Percentiles rank a stretch among this genome's conserved stretches.
phyloP scores from a whole-genome alignment of 2,329 filamentous ascomycete genomes.

The Ophiostoma triangulosporum region DNA sequence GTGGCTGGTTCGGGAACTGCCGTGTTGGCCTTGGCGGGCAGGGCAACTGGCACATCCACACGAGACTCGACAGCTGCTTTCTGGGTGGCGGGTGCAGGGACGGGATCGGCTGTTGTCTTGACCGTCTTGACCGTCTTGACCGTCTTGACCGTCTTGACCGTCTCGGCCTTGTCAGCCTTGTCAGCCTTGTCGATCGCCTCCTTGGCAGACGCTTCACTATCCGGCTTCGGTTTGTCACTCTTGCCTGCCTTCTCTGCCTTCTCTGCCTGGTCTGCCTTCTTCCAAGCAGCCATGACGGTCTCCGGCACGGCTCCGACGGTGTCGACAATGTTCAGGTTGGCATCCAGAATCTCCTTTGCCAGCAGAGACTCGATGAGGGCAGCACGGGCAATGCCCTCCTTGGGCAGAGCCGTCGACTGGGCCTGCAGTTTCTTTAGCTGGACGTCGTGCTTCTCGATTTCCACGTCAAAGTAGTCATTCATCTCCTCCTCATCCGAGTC shows the following conservation, averaged over 20 bases:
- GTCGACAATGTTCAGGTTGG: conserved; percentile 29
- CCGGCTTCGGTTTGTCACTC: conserved; percentile 9
- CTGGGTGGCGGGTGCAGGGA: background rate
- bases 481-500: conserved; percentile 46
- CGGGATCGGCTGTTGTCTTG: background rate
- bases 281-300: conserved; percentile 16
- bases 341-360: conserved; percentile 32
- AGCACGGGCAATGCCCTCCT: conserved; percentile 32
- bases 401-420: conserved; percentile 24
- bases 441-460: conserved; percentile 38
- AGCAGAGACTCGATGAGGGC: conserved; percentile 32
- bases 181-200: background rate
- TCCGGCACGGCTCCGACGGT: conserved; percentile 31
- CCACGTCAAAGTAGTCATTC: conserved; percentile 39
- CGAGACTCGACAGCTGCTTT: background rate
- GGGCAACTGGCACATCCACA: background rate
- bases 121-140: background rate
- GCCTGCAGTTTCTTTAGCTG: conserved; percentile 34
- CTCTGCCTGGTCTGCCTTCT: conserved; percentile 4
- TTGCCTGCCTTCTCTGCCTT: background rate
- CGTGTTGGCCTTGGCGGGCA: background rate
- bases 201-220: background rate
- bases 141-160: background rate
- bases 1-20: background rate
- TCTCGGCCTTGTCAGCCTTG: background rate